These are phyloP conservation scores for Phialocephala subalpina DNA, from an alignment of 2,329 filamentous ascomycete genomes.

Conservation along the genomic window DNA sequence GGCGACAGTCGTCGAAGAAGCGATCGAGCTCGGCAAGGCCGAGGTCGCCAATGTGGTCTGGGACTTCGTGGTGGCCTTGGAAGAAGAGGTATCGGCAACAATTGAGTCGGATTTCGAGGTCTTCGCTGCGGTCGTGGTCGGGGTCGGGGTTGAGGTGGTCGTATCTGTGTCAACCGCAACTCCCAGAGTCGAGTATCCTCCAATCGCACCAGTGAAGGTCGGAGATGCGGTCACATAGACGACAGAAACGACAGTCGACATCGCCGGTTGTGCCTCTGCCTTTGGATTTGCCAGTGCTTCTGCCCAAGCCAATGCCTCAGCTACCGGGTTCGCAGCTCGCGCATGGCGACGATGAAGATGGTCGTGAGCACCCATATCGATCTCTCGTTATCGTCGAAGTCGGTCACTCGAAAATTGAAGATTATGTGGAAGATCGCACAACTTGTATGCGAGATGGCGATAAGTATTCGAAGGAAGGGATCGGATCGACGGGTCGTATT, in stretches of 20 bases:
- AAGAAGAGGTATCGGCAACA: slow-evolving; percentile 13
- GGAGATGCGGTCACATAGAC: slow-evolving; percentile 60
- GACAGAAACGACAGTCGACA: slow-evolving; percentile 48
- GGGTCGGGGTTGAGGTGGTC: slow-evolving; percentile 10
- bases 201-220: slow-evolving; percentile 59
- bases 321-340: slow-evolving; percentile 27
- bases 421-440: slow-evolving; percentile 10
- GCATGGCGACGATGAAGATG: slow-evolving; percentile 36
- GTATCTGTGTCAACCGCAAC: slow-evolving; percentile 18
- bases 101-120: slow-evolving; percentile 9
- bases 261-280: slow-evolving; percentile 22
- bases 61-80: slow-evolving; percentile 7
- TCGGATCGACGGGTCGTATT: slow-evolving; percentile 8
- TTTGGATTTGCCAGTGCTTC: background rate
- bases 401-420: background rate
- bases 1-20: slow-evolving; percentile 27
- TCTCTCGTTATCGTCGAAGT: slow-evolving; percentile 8
- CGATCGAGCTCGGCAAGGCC: slow-evolving; percentile 31
- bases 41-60: slow-evolving; percentile 23
- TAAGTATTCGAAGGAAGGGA: slow-evolving; percentile 1
- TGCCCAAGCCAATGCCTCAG: slow-evolving; percentile 9
- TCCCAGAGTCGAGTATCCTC: slow-evolving; percentile 53
- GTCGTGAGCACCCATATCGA: slow-evolving; percentile 38
- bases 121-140: slow-evolving; percentile 9
- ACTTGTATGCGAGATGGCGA: slow-evolving; percentile 13